Percentiles rank a stretch among this genome's conserved stretches.
These are phyloP conservation scores for Prunus dulcis DNA, from an alignment of 306 rosid species.

Conservation along the genomic window DNA sequence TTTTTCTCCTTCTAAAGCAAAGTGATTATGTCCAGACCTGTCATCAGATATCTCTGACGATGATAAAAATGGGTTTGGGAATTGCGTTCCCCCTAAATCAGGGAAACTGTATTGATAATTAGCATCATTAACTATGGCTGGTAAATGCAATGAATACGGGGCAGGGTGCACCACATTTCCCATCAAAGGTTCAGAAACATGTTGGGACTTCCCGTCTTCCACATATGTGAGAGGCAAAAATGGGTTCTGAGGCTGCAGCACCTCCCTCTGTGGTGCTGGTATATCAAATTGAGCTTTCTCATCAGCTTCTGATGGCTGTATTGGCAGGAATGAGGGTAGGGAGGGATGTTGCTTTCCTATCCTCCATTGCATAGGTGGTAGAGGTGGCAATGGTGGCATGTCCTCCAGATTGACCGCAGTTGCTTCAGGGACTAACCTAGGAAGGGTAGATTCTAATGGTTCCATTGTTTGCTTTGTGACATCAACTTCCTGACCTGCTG, in stretches of 20 bases:
- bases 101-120: conserved; percentile 36
- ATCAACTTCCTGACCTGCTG: conserved; percentile 33
- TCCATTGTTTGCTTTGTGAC: conserved; percentile 26
- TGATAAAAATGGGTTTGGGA: conserved; percentile 45
- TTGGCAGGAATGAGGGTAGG: conserved; percentile 29
- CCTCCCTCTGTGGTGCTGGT: conserved; percentile 29
- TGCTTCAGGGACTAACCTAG: conserved; percentile 35
- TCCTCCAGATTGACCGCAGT: conserved; percentile 48
- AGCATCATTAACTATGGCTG: conserved; percentile 35
- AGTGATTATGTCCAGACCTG: conserved; percentile 28
- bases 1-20: conserved; percentile 39
- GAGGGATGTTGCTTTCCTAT: conserved; percentile 55
- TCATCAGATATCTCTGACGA: conserved; percentile 34
- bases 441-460: conserved; percentile 38
- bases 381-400: conserved; percentile 93
- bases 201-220: conserved; percentile 39
- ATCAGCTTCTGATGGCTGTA: conserved; percentile 31
- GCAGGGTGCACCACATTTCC: conserved; percentile 35
- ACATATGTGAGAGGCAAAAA: conserved; percentile 34
- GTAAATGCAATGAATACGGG: conserved; percentile 40
- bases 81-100: conserved; percentile 40
- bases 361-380: conserved; percentile 99
- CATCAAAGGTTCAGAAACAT: conserved; percentile 32
- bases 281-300: conserved; percentile 39
- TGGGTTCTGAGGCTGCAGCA: conserved; percentile 35